phyloP scores from a whole-genome alignment of 2,329 filamentous ascomycete genomes.

The Fusarium veterinarium region DNA sequence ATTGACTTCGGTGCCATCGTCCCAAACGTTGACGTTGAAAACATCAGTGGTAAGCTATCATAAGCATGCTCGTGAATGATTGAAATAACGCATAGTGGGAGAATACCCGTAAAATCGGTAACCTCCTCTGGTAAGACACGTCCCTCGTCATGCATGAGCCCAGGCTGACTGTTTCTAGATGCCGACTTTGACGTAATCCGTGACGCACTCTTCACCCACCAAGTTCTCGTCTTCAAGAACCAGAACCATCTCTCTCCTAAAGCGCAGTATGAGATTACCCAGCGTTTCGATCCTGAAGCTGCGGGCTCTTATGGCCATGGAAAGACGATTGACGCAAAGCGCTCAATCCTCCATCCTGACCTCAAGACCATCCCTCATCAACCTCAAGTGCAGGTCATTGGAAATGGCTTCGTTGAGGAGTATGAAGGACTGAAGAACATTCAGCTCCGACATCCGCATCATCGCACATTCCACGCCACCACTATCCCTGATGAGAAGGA shows the following conservation, averaged over 20 bases:
- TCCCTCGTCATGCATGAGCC: neutral
- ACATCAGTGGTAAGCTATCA: constrained; percentile 65
- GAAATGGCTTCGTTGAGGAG: constrained; percentile 75
- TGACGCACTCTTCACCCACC: constrained; percentile 73
- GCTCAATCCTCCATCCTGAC: constrained; percentile 78
- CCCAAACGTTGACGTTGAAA: constrained; percentile 69
- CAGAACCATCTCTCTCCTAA: constrained; percentile 73
- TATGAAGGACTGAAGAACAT: constrained; percentile 79
- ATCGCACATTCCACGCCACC: constrained; percentile 79
- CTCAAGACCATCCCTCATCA: constrained; percentile 84
- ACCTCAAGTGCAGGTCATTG: constrained; percentile 80
- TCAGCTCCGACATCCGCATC: constrained; percentile 78
- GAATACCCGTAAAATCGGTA: constrained; percentile 71
- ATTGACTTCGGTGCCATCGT: constrained; percentile 72
- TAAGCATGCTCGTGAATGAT: neutral
- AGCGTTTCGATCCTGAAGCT: constrained; percentile 75
- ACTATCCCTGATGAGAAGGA: constrained; percentile 67
- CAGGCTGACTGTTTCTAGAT: constrained; percentile 56
- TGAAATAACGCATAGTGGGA: constrained; percentile 49
- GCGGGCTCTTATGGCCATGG: constrained; percentile 78
- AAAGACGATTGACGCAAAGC: constrained; percentile 74
- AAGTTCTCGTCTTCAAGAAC: constrained; percentile 77
- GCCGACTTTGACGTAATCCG: constrained; percentile 73
- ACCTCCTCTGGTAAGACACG: constrained; percentile 64
- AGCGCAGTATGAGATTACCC: constrained; percentile 79